Evolutionary conservation across 352 stramenopile species (phyloP).

Genomic region (Globisporangium canariense): DNA sequence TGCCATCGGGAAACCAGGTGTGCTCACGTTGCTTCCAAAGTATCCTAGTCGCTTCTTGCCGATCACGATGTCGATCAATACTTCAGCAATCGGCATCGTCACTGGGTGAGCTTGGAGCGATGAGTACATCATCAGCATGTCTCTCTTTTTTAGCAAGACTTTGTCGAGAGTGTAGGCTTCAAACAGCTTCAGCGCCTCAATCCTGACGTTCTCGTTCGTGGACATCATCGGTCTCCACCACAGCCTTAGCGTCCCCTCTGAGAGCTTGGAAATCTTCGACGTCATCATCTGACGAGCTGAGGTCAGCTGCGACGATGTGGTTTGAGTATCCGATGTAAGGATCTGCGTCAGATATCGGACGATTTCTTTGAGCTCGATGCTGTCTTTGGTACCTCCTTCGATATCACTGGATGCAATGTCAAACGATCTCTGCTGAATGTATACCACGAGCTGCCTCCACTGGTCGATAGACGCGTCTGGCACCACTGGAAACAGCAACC

Average conservation of each 20-base stretch:
- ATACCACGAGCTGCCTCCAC: constrained; percentile 66
- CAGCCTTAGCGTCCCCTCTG: constrained; percentile 57
- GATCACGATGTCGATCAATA: constrained; percentile 66
- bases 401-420: constrained; percentile 17
- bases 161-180: constrained; percentile 71
- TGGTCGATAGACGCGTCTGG: constrained; percentile 33
- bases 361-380: constrained; percentile 56
- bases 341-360: constrained; percentile 56
- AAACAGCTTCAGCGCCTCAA: constrained; percentile 62
- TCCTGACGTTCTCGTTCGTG: constrained; percentile 39
- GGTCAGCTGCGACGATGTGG: not conserved
- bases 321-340: constrained; percentile 27
- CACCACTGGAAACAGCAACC: constrained; percentile 48
- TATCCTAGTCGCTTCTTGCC: constrained; percentile 34
- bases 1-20: not conserved
- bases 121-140: constrained; percentile 63
- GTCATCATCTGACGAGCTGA: constrained; percentile 27
- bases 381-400: constrained; percentile 19
- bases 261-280: constrained; percentile 45
- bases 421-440: constrained; percentile 49
- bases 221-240: constrained; percentile 65
- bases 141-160: constrained; percentile 47
- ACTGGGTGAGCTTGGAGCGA: constrained; percentile 51
- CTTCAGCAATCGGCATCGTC: constrained; percentile 36
- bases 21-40: not conserved